These are phyloP conservation scores for Clohesyomyces aquaticus DNA, from an alignment of 495 filamentous ascomycete species.

Conservation along the genomic window DNA sequence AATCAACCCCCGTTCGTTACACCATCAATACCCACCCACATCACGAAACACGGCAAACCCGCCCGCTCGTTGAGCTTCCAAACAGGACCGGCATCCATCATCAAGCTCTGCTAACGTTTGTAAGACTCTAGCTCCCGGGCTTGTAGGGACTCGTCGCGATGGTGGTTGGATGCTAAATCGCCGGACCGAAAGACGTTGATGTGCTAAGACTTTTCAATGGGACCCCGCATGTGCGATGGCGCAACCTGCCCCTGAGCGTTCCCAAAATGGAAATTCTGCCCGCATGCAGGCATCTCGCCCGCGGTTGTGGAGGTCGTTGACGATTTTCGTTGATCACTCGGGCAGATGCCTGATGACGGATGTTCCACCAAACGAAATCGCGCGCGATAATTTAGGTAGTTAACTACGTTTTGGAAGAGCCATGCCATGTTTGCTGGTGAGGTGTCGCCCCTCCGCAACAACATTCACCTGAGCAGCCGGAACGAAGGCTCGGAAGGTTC, in stretches of 20 bases:
- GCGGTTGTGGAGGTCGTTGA: not conserved
- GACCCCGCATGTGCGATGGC: not conserved
- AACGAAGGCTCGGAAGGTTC: not conserved
- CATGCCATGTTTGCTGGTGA: too few species aligned
- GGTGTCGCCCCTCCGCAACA: too few species aligned
- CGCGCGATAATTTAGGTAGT: too few species aligned
- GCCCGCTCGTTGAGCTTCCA: not conserved
- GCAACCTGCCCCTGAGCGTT: not conserved
- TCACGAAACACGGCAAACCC: not conserved
- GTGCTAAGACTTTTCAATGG: not conserved
- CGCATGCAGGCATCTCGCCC: slow-evolving; percentile 1
- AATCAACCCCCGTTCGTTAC: too few species aligned
- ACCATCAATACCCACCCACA: too few species aligned
- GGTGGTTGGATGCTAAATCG: not conserved
- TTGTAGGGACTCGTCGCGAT: not conserved
- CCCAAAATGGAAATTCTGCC: slow-evolving; percentile 20
- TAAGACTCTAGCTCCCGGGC: too few species aligned
- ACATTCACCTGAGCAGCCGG: slow-evolving; percentile 14
- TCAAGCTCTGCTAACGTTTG: too few species aligned
- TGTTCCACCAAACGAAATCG: too few species aligned
- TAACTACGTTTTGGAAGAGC: too few species aligned
- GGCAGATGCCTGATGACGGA: not conserved
- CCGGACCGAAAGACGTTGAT: not conserved
- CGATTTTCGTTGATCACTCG: too few species aligned
- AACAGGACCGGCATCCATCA: too few species aligned